Evolutionary conservation across 192 early-diverging fungal genomes (phyloP).

Genomic region (Mortierella claussenii): DNA sequence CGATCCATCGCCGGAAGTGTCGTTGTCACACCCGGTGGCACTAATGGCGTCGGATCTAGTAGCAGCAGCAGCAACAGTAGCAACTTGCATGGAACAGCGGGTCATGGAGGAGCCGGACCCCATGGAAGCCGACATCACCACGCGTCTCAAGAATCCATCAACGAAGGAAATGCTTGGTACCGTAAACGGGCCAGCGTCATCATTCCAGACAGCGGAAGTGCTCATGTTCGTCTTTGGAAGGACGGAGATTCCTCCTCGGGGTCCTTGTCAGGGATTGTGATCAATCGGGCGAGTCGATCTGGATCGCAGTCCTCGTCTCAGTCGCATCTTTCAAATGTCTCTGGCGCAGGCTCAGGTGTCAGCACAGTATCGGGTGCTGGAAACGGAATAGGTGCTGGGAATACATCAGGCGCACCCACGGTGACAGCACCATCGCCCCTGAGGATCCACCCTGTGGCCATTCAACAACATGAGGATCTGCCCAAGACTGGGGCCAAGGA

Average conservation of each 20-base stretch:
- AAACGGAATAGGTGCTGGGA: too few species aligned
- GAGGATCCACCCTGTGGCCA: too few species aligned
- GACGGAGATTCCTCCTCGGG: conserved; percentile 1
- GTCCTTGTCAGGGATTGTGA: background rate
- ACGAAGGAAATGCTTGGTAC: conserved; percentile 41
- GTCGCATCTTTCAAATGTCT: background rate
- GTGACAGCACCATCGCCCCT: background rate
- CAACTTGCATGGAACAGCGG: too few species aligned
- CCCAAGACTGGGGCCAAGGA: background rate
- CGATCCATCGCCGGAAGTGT: conserved; percentile 11
- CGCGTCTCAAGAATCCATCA: conserved; percentile 1
- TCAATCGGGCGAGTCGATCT: conserved; percentile 17
- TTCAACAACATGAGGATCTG: background rate
- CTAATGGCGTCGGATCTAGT: too few species aligned
- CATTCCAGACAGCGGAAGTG: conserved; percentile 25
- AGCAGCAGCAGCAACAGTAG: too few species aligned
- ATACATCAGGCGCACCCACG: too few species aligned
- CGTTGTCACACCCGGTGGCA: too few species aligned
- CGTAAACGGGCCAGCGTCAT: conserved; percentile 29
- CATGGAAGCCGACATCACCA: background rate
- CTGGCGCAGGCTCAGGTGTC: too few species aligned
- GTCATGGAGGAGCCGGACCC: too few species aligned
- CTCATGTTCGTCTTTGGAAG: conserved; percentile 31
- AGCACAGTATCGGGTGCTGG: too few species aligned
- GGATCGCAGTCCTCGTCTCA: conserved; percentile 17